Evolutionary conservation across 257 asterid species (phyloP), one percentile per base, ranked within the genome.

Genomic region (Salvia rosmarinus): DNA sequence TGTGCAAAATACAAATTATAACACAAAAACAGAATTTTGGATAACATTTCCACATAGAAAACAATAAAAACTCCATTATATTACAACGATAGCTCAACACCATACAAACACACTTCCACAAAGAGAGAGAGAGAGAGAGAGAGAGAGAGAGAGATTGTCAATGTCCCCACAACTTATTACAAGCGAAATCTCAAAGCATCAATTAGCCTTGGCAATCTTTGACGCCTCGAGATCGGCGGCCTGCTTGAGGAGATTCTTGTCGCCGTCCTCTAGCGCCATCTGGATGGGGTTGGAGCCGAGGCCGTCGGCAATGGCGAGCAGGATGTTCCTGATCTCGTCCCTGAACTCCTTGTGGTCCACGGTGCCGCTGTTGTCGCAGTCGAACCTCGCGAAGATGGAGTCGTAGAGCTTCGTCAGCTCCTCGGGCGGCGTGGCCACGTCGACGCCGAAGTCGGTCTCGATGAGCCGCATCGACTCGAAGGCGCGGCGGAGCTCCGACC

Each of bases 211-310:
- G 14, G 63, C 42, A 28, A 23, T 28, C 82, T 82, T 88, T 9
- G 95, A 85, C 2, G 96, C 92, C 68, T 92, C 98, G 25, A 85
- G 87, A 83, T 92, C 98, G 4, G 89, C 96, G n/a, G 98, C 98
- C 73, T 79, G 81, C 71, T 92, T 90, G 54, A 92, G 85, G 35
- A 92, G 73, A 74, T 77, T 83, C 25, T 70, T 74, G 4, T 83
- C 91, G 54, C 78, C 93, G 40, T 90, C 98, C 44, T 90, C 98
- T 25, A 92, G 87, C 10, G 87, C 96, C 98, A 92, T 92, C 80
- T 92, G 98, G 6, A 92, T 92, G 1, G 97, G 97, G 65, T 64
- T 82, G 0, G 89, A 80, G 0, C 98, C 98, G 42, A 92, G 85
- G 9, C 98, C 98, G 28, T 92, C 98, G 6, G 97, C 97, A 16